Evolutionary conservation across 345 rosid genomes (phyloP), one percentile per base, ranked within the genome.

Genomic region (Eucalyptus paniculata): DNA sequence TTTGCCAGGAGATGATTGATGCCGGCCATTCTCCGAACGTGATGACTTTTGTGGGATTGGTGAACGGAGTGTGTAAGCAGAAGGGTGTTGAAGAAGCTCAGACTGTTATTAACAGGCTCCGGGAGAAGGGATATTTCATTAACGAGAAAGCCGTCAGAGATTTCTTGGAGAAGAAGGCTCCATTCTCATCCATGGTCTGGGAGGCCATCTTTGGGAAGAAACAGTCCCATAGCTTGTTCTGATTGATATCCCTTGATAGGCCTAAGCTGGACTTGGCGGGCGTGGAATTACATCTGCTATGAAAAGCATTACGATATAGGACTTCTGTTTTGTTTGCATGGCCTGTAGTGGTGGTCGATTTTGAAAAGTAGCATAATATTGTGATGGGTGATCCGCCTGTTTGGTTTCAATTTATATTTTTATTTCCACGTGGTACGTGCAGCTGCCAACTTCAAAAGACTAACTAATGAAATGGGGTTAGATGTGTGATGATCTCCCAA

Each of bases 11-110:
- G 92, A 98, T 97, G 99, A 91, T 98, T 77, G 96, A 98, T n/a
- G 93, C 95, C 4, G 99, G 98, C 62, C 97, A 97, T 93, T 96
- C 97, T 91, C 99, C 97, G 6, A 97, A 96, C 60, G 91, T 95
- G 53, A 82, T 92, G 62, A 97, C 98, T 56, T 98, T 98, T 90
- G 98, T 98, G 60, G 98, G 97, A 28, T 92, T 98, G 94, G 97
- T 98, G 90, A 96, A 96, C 90, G 95, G 92, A 9, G 90, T 96
- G 51, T 97, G 99, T 87, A 94, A 91, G 88, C 94, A 91, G 88
- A 94, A 93, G 92, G 95, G 96, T 28, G 92, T 97, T 42, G 95
- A 94, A 89, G 96, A 93, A 91, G 96, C 96, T 23, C 91, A 81
- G 91, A 87, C 15, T 34, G 93, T 92, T 60, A 93, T 98, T 50